phyloP scores from a whole-genome alignment of 306 rosid genomes.

The Ammopiptanthus mongolicus region DNA sequence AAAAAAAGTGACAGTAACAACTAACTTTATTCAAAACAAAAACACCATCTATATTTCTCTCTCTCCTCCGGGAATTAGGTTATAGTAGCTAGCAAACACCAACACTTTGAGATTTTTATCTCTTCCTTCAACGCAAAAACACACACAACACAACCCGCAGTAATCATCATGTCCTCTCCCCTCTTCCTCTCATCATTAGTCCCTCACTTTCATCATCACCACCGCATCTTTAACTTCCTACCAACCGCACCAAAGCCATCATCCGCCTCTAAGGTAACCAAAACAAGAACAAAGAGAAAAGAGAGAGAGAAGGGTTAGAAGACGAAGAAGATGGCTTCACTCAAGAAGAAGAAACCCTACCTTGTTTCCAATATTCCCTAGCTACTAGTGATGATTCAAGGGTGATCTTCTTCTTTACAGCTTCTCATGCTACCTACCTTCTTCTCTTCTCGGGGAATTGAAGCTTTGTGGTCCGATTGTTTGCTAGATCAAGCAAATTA shows the following conservation, averaged over 20 bases:
- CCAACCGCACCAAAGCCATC: conserved; percentile 46
- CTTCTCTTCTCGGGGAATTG: conserved; percentile 79
- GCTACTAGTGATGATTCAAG: not conserved
- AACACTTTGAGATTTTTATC: conserved; percentile 25
- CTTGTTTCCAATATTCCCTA: not conserved
- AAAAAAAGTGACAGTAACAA: too few species aligned
- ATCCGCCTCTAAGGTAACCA: conserved; percentile 20
- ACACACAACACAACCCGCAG: conserved; percentile 26
- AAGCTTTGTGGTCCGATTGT: conserved; percentile 79
- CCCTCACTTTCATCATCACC: conserved; percentile 61
- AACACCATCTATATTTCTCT: not conserved
- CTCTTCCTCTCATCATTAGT: conserved; percentile 58
- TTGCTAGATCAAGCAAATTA: conserved; percentile 42
- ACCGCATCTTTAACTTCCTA: conserved; percentile 37
- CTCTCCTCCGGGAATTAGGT: conserved; percentile 14
- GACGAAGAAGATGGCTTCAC: conserved; percentile 40
- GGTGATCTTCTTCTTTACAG: conserved; percentile 32
- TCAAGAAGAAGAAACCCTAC: conserved; percentile 84
- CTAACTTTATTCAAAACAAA: not conserved
- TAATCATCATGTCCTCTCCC: conserved; percentile 72
- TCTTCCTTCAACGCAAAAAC: conserved; percentile 38
- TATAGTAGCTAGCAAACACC: not conserved
- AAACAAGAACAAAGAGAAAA: conserved; percentile 39
- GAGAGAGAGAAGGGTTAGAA: conserved; percentile 44
- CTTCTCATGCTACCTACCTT: conserved; percentile 31